These are phyloP conservation scores for Tausonia pullulans DNA, from an alignment of 1,284 basidiomycete species.

Conservation along the genomic window DNA sequence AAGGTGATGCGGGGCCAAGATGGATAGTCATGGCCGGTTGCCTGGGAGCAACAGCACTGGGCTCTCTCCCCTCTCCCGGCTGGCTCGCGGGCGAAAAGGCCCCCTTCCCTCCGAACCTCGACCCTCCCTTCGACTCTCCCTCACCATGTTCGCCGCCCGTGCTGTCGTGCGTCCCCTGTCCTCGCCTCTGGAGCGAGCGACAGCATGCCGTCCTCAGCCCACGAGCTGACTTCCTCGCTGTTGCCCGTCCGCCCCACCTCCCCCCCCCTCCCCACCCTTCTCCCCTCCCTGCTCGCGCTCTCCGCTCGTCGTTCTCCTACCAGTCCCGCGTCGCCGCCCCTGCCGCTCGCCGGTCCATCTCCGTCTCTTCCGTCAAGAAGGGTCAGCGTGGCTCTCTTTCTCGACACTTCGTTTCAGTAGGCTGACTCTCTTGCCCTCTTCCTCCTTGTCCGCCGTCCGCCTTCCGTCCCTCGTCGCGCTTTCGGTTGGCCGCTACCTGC, in stretches of 20 bases:
- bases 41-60: no score
- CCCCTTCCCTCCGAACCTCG: no score
- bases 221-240: not conserved
- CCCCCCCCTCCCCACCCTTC: not conserved
- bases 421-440: not conserved
- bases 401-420: not conserved
- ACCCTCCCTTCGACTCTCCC: no score
- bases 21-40: no score
- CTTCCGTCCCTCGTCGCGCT: not conserved
- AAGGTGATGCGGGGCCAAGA: no score
- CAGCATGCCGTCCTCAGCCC: not conserved
- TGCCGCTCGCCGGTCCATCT: constrained; percentile 9
- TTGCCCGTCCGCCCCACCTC: not conserved
- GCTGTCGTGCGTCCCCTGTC: no score
- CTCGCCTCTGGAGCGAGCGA: no score
- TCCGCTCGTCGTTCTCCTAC: no score
- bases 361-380: constrained; percentile 14
- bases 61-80: no score
- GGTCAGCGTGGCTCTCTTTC: not conserved
- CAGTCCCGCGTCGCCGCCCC: constrained; percentile 15
- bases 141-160: no score
- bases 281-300: no score
- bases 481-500: not conserved
- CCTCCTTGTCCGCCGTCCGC: not conserved
- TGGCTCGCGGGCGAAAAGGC: no score